These are phyloP conservation scores for Teratosphaeria zuluensis DNA, from an alignment of 2,329 filamentous ascomycete species.

Conservation along the genomic window DNA sequence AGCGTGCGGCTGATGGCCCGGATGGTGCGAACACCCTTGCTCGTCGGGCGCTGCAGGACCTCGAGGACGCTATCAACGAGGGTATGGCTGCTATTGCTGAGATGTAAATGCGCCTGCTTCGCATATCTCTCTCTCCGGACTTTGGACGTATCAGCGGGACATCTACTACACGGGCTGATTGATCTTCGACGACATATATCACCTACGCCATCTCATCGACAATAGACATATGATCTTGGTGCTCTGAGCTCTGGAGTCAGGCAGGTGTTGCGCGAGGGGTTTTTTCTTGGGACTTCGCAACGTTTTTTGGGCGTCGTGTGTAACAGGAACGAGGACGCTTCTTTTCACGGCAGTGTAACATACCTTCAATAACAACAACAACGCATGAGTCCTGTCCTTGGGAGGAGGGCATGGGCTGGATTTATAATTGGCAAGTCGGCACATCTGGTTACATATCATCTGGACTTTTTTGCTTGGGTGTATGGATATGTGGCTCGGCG, in stretches of 20 bases:
- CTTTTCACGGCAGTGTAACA: background rate
- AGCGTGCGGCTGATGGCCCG: conserved; percentile 8
- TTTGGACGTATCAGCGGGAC: background rate
- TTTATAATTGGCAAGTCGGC: background rate
- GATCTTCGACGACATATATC: conserved; percentile 1
- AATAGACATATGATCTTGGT: background rate
- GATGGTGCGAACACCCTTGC: conserved; percentile 11
- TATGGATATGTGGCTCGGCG: background rate
- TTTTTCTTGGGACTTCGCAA: background rate
- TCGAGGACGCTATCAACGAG: conserved; percentile 6
- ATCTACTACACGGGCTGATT: background rate
- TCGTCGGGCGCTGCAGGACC: conserved; percentile 5
- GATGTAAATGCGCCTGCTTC: background rate
- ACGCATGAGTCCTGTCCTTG: background rate
- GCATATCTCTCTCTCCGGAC: background rate
- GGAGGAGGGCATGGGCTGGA: background rate
- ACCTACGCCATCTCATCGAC: background rate
- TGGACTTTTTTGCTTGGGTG: background rate
- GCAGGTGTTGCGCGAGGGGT: background rate
- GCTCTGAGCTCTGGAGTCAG: background rate
- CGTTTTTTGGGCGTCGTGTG: background rate
- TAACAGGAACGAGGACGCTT: background rate
- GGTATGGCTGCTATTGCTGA: background rate
- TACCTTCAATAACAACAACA: background rate
- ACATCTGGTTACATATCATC: background rate